Base-by-base conservation (phyloP, 306 rosid genomes). In the Abrus pulchellus region DNA sequence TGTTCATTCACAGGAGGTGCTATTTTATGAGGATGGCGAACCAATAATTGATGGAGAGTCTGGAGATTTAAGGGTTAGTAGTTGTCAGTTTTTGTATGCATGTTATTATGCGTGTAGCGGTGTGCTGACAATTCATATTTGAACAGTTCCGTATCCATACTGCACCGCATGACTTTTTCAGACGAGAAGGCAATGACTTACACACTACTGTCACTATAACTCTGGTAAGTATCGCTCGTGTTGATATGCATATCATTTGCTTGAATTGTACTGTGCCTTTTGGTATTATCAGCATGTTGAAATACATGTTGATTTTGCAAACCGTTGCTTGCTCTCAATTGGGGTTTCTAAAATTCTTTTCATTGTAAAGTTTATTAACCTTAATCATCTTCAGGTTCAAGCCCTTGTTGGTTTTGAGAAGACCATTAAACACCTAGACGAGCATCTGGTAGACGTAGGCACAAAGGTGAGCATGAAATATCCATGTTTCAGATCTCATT, bases 1-100 rank as follows among this genome's bases (percentile, higher is more conserved):
- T 72, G 11, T 63, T 68, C 61, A 83, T 77, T 60, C 34, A 9
- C 87, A 93, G 99, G 99, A 95, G 89, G 94, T 95, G 76, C 88
- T 91, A 61, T 95, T 95, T 86, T 95, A 93, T 81, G 99, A 95
- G 88, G 99, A 95, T 75, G 99, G 99, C 12, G 99, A 95, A 83
- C 97, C 99, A 75, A 89, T 80, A 85, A 84, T 93, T 57, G 99
- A 95, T 62, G 99, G 98, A 78, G 99, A 95, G 89, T 69, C 97
- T 77, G 99, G 98, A 80, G 99, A 95, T 85, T 87, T 95, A 69
- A 90, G 87, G 92, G 99, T 93, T 79, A 66, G 93, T 87, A 3
- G 70, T 5, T 9, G 29, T 76, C 43, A 76, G 63, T 47, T 65
- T 66, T 60, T 27, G 38, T 73, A 20, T 43, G 57, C 74, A 66